A percentile compares a stretch with the other conserved stretches of the same genome.
These are phyloP conservation scores for Colletotrichum ledebouriae DNA, from an alignment of 2,329 filamentous ascomycete species.

Conservation along the genomic window DNA sequence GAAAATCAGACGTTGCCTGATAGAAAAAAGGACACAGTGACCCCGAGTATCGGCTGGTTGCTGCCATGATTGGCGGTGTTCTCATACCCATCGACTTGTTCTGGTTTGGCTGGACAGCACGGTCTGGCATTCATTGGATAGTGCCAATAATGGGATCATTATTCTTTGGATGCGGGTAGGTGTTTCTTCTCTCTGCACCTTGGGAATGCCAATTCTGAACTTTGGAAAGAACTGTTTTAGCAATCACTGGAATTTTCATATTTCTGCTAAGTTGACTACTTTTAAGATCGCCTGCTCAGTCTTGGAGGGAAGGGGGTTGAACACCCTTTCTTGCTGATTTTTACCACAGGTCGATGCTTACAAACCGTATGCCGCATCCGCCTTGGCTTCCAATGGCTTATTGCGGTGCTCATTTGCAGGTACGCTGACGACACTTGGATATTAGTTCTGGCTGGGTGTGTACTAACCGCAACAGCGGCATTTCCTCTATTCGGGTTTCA, in stretches of 20 bases:
- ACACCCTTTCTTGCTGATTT: not conserved
- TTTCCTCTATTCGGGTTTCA: slow-evolving; percentile 82
- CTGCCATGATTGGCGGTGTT: slow-evolving; percentile 79
- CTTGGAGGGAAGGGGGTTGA: no score
- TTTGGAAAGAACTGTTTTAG: slow-evolving; percentile 73
- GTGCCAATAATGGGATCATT: slow-evolving; percentile 73
- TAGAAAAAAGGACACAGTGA: slow-evolving; percentile 71
- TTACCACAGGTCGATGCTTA: slow-evolving; percentile 76
- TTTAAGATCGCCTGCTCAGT: not conserved
- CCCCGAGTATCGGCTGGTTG: slow-evolving; percentile 87
- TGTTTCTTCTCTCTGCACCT: slow-evolving; percentile 38
- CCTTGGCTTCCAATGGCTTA: slow-evolving; percentile 87
- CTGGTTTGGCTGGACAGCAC: slow-evolving; percentile 43
- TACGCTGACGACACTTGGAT: slow-evolving; percentile 49
- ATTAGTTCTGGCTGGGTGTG: no score
- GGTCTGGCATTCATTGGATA: slow-evolving; percentile 34
- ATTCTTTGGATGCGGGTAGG: slow-evolving; percentile 79
- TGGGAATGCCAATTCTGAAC: not conserved
- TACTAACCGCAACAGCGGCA: slow-evolving; percentile 61
- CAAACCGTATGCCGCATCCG: slow-evolving; percentile 80
- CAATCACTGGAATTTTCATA: slow-evolving; percentile 87
- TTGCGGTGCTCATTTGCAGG: slow-evolving; percentile 80
- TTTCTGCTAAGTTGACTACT: slow-evolving; percentile 75
- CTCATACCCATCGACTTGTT: slow-evolving; percentile 77
- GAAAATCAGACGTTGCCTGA: slow-evolving; percentile 68